Percentiles rank a stretch among this genome's conserved stretches.
These are phyloP conservation scores for Debaryomyces robertsiae DNA, from an alignment of 1,139 yeast species.

Conservation along the genomic window DNA sequence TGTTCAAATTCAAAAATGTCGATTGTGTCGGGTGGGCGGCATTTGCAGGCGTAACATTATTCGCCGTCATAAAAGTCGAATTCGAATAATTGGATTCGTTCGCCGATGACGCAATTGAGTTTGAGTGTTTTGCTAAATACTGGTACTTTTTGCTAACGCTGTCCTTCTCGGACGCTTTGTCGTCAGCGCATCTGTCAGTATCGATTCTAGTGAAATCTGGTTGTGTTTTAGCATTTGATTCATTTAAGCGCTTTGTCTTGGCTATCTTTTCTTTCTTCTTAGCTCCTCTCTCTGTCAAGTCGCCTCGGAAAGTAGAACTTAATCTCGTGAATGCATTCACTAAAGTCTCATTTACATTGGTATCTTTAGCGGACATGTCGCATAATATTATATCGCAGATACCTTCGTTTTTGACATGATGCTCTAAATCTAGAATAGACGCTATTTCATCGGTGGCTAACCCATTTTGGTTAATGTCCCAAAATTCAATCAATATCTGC, in stretches of 20 bases:
- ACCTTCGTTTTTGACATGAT: constrained; percentile 14
- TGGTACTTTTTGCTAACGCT: constrained; percentile 33
- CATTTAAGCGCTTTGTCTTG: constrained; percentile 5
- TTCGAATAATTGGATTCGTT: constrained; percentile 12
- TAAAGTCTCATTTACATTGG: constrained; percentile 32
- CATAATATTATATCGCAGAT: constrained; percentile 31
- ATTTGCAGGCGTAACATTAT: constrained; percentile 10
- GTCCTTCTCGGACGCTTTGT: constrained; percentile 30
- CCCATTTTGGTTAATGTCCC: constrained; percentile 36
- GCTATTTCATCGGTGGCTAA: constrained; percentile 22
- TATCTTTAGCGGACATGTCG: constrained; percentile 36
- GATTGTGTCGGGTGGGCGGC: constrained; percentile 15
- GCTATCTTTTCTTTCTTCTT: constrained; percentile 20
- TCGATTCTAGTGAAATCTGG: constrained; percentile 9
- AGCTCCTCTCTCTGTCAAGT: constrained; percentile 34
- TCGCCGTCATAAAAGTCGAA: constrained; percentile 13
- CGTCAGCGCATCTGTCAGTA: constrained; percentile 5
- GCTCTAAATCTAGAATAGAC: constrained; percentile 20
- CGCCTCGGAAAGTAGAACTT: constrained; percentile 30
- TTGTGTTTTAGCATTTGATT: constrained; percentile 11
- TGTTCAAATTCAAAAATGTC: constrained; percentile 25
- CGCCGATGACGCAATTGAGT: constrained; percentile 14
- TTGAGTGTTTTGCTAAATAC: constrained; percentile 39
- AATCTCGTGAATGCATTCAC: constrained; percentile 28
- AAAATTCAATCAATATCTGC: constrained; percentile 40